Conservation (phyloP, 805 yeast species). For the Cephaloascus fragrans region DNA sequence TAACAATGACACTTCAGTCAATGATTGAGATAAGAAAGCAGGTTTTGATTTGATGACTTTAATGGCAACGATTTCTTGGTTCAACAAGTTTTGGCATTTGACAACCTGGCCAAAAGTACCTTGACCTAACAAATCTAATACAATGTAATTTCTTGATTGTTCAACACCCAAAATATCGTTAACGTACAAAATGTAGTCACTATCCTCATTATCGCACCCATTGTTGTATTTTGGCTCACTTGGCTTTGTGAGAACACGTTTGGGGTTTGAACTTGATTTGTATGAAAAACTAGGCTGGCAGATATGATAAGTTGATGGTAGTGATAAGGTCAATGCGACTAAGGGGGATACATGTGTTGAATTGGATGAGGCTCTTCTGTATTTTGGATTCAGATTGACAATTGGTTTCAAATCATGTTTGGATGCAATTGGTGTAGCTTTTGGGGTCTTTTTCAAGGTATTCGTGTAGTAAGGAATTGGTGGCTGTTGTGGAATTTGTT, state of each 20-base stretch:
- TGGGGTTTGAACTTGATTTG: constrained; percentile 78
- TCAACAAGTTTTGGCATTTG: constrained; percentile 73
- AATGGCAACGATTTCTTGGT: constrained; percentile 86
- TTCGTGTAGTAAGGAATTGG: constrained; percentile 23
- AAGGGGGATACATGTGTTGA: constrained; percentile 68
- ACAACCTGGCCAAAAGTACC: constrained; percentile 99
- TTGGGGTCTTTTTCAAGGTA: constrained; percentile 26
- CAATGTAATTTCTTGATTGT: constrained; percentile 79
- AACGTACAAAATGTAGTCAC: constrained; percentile 87
- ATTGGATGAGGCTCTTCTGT: constrained; percentile 58
- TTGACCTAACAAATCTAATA: constrained; percentile 84
- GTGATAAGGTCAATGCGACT: constrained; percentile 64
- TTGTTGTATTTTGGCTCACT: constrained; percentile 71
- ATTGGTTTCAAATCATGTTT: constrained; percentile 52
- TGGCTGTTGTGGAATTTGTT: constrained; percentile 16
- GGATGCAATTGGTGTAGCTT: constrained; percentile 28
- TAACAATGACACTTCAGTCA: constrained; percentile 80
- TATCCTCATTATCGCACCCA: constrained; percentile 81
- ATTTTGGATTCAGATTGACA: constrained; percentile 54
- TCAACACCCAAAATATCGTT: constrained; percentile 86
- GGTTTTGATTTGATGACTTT: constrained; percentile 90
- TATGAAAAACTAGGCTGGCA: constrained; percentile 82
- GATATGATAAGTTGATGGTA: constrained; percentile 72
- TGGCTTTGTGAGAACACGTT: constrained; percentile 88
- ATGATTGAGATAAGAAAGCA: constrained; percentile 82